A percentile compares a stretch with the other conserved stretches of the same genome.
These are phyloP conservation scores for Trichoderma sp. DNA, from an alignment of 2,329 filamentous ascomycete genomes.

Conservation along the genomic window DNA sequence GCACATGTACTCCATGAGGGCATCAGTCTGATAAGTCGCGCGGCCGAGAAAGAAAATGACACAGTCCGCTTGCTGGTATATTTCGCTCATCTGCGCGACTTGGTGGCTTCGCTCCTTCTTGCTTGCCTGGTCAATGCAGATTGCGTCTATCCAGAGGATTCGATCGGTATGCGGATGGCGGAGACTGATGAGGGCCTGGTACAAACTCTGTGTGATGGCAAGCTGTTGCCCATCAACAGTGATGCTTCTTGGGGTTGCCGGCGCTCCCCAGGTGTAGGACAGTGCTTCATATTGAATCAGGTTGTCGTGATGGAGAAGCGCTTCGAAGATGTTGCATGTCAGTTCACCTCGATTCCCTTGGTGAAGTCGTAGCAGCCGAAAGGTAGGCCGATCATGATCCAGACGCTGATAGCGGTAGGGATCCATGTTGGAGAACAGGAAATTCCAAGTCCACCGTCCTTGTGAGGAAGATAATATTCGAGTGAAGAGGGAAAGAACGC, in stretches of 20 bases:
- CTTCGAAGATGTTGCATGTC: conserved; percentile 4
- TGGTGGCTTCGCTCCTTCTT: conserved; percentile 6
- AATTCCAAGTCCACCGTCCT: too few relatives aligned
- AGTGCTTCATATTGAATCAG: conserved; percentile 2
- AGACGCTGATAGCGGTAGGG: too few relatives aligned
- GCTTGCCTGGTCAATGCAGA: conserved; percentile 3
- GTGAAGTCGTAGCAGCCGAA: neutral
- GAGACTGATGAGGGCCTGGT: neutral
- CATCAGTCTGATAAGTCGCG: neutral
- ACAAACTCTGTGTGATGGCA: neutral
- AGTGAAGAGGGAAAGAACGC: too few relatives aligned
- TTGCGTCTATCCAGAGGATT: conserved; percentile 11
- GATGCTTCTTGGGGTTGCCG: neutral
- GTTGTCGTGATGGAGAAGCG: neutral
- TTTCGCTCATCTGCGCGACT: conserved; percentile 7
- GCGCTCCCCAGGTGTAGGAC: conserved; percentile 11
- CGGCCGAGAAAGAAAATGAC: conserved; percentile 1
- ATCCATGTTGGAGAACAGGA: too few relatives aligned
- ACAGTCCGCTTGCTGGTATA: neutral
- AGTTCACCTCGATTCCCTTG: neutral
- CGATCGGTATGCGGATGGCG: neutral
- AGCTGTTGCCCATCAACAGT: conserved; percentile 2
- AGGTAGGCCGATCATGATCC: neutral
- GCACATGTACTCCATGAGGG: neutral
- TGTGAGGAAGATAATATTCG: too few relatives aligned